Evolutionary conservation across 1,284 basidiomycete genomes (phyloP).

Genomic region (Acaromyces ingoldii): DNA sequence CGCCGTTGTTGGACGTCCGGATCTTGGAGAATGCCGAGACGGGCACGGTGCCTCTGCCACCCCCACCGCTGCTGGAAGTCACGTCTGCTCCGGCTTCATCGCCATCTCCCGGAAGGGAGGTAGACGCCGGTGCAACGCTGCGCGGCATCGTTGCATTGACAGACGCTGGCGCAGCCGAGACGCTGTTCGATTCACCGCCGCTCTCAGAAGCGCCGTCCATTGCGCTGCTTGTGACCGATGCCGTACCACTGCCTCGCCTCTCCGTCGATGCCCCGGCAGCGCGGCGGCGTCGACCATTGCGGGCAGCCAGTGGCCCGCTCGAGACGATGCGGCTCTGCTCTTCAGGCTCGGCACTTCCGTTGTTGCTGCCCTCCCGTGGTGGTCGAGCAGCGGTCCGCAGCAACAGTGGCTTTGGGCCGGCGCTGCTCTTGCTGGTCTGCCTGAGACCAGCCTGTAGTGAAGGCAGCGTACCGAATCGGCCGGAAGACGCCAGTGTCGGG

Average conservation of each 20-base stretch:
- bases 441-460: slow-evolving; percentile 23
- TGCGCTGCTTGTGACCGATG: slow-evolving; percentile 8
- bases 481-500: slow-evolving; percentile 11
- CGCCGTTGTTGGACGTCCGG: not conserved
- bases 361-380: slow-evolving; percentile 27
- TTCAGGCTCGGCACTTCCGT: slow-evolving; percentile 7
- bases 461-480: slow-evolving; percentile 18
- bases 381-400: slow-evolving; percentile 29
- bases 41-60: not conserved
- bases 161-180: not conserved
- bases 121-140: not conserved
- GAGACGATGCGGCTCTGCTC: slow-evolving; percentile 38
- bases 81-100: not conserved
- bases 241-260: slow-evolving; percentile 15
- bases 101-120: not conserved
- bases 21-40: slow-evolving; percentile 1
- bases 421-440: slow-evolving; percentile 12
- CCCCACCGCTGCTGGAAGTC: not conserved
- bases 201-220: not conserved
- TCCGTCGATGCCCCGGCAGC: not conserved
- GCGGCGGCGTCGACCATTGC: slow-evolving; percentile 12
- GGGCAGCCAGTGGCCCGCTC: slow-evolving; percentile 31
- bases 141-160: not conserved
- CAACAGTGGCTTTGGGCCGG: slow-evolving; percentile 34
- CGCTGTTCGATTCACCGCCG: no score